Evolutionary conservation across 2,329 filamentous ascomycete species (phyloP).

Genomic region (Phaeoacremonium minimum): DNA sequence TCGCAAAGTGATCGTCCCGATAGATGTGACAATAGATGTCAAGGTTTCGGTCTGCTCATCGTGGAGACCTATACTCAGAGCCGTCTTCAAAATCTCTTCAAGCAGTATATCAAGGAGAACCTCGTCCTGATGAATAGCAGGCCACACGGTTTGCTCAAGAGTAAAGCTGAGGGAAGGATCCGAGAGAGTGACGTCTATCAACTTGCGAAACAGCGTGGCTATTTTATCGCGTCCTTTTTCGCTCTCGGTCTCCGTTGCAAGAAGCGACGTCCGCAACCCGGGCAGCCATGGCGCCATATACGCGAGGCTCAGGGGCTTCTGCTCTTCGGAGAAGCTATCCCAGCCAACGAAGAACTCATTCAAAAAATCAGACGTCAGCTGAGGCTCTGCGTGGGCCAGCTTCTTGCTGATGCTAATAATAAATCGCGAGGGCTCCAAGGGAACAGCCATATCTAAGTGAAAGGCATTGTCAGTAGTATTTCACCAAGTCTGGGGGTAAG

Average conservation of each 20-base stretch:
- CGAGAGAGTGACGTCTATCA: conserved; percentile 60
- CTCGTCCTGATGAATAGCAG: conserved; percentile 60
- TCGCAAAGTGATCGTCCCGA: conserved; percentile 61
- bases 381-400: conserved; percentile 59
- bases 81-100: conserved; percentile 63
- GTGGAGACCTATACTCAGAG: conserved; percentile 50
- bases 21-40: conserved; percentile 57
- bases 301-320: conserved; percentile 61
- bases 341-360: conserved; percentile 72
- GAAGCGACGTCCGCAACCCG: conserved; percentile 54
- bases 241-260: conserved; percentile 55
- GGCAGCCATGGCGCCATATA: conserved; percentile 69
- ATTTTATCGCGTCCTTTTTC: conserved; percentile 65
- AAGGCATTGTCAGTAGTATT: not conserved
- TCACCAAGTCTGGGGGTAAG: too few relatives aligned
- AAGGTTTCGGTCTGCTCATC: conserved; percentile 57
- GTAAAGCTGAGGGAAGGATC: conserved; percentile 56
- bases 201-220: conserved; percentile 57
- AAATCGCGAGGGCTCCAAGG: conserved; percentile 58
- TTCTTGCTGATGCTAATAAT: conserved; percentile 63
- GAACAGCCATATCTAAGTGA: conserved; percentile 57
- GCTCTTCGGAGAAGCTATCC: conserved; percentile 65
- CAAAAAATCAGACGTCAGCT: conserved; percentile 64
- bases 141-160: conserved; percentile 64
- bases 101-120: conserved; percentile 62